Percentiles rank a stretch among this genome's conserved stretches.
These are phyloP conservation scores for Backusella circina DNA, from an alignment of 192 early-diverging fungal species.

Conservation along the genomic window DNA sequence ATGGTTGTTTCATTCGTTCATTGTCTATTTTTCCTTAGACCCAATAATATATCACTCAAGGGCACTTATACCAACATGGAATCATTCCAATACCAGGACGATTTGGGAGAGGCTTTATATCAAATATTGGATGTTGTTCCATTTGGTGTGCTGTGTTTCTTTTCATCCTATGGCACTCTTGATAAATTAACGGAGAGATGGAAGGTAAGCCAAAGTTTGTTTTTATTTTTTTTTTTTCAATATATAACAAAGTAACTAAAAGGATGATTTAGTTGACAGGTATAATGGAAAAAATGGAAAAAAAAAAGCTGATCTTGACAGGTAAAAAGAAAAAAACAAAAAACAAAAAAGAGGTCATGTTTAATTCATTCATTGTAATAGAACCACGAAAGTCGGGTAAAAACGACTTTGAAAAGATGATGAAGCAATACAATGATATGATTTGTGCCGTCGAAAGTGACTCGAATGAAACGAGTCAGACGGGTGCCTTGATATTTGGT, in stretches of 20 bases:
- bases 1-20: background rate
- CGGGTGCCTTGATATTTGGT: slow-evolving; percentile 64
- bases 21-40: slow-evolving; percentile 14
- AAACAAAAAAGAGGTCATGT: background rate
- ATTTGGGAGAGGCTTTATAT: slow-evolving; percentile 39
- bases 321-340: background rate
- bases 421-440: slow-evolving; percentile 13
- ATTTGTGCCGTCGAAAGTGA: background rate
- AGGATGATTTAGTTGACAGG: slow-evolving; percentile 14
- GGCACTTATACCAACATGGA: slow-evolving; percentile 41
- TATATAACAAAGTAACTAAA: background rate
- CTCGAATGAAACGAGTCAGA: background rate
- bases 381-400: slow-evolving; percentile 8
- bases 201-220: slow-evolving; percentile 12
- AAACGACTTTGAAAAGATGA: slow-evolving; percentile 18
- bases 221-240: background rate
- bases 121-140: slow-evolving; percentile 34
- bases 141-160: slow-evolving; percentile 42
- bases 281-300: slow-evolving; percentile 6
- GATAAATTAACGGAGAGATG: slow-evolving; percentile 28
- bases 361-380: background rate
- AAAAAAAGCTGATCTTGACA: slow-evolving; percentile 2
- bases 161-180: slow-evolving; percentile 28
- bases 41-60: slow-evolving; percentile 30
- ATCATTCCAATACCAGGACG: slow-evolving; percentile 48